Evolutionary conservation across 805 yeast species (phyloP), one percentile per base, ranked within the genome.

Genomic region (Pichia cephalocereana): DNA sequence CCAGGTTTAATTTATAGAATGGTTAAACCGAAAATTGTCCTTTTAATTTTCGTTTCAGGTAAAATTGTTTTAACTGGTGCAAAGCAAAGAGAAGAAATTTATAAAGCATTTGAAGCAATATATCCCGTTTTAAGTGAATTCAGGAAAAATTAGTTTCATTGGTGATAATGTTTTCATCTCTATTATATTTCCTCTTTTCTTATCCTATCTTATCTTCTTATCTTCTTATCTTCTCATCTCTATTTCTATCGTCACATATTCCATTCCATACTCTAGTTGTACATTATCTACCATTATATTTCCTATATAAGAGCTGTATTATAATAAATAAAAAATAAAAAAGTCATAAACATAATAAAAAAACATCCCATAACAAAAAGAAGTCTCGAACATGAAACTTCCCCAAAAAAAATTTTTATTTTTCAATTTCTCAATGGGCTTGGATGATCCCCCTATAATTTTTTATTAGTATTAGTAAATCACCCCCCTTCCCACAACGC

Each of bases 41-140:
- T 93, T 61, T 77, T 93, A 69, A 90, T 93, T 58, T 93, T 93
- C 67, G 99, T 93, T 44, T 86, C 96, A 30, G 99, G 99, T 34
- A 93, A 93, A 68, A 93, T 93, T 69, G 99, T 93, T 46, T 74
- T 93, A 58, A 93, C 99, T 8, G 99, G 99, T 74, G 99, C 99
- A 18, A 93, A 93, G 67, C 97, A 93, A 69, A 84, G 99, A 68
- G 98, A 93, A 67, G 99, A 93, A 68, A 93, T 93, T 55, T 93
- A 93, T 65, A 95, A 90, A 59, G 99, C 99, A 6, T 93, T 93
- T 66, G 99, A 91, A 67, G 95, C 97, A 51, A 93, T 93, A 45
- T 93, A 91, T 68, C 99, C 99, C 45, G 99, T 93, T 68, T 76
- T 93, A 75, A 90, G 95, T 72, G 98, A 93, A 75, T 93, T 91